Conservation (phyloP, 179 eudicot species). For the Beta lomatogona region DNA sequence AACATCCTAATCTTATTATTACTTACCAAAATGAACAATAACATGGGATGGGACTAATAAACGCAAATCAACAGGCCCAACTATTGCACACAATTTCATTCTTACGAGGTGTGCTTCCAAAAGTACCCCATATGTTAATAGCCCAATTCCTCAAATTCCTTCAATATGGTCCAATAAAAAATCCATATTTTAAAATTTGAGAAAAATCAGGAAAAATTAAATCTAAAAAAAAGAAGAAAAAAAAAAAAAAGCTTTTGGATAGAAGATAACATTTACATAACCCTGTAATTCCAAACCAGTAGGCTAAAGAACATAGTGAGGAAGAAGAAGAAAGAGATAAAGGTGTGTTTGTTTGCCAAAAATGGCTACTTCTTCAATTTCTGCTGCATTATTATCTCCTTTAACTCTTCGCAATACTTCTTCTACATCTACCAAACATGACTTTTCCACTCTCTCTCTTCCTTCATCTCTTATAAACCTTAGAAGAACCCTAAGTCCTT, state of each 20-base stretch:
- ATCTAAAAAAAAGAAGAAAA: not conserved
- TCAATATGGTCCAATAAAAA: not conserved
- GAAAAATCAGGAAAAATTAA: no score
- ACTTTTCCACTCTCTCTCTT: constrained; percentile 38
- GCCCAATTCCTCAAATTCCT: not conserved
- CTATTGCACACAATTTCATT: no score
- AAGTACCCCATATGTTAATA: no score
- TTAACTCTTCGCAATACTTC: constrained; percentile 46
- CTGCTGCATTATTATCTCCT: constrained; percentile 43
- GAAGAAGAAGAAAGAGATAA: not conserved
- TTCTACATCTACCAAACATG: constrained; percentile 37
- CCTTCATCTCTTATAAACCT: constrained; percentile 35
- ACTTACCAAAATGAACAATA: no score
- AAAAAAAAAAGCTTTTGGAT: no score
- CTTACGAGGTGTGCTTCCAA: no score
- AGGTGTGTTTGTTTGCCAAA: constrained; percentile 4
- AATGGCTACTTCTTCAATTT: constrained; percentile 67
- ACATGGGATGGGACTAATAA: no score
- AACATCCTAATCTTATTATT: no score
- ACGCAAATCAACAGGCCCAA: no score
- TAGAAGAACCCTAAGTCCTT: constrained; percentile 32
- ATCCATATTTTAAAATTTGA: not conserved
- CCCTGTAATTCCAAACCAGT: constrained; percentile 1
- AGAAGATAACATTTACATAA: constrained; percentile 13
- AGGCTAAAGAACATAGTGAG: not conserved